A percentile compares a stretch with the other conserved stretches of the same genome.
Conservation (phyloP, 305 asterid genomes). For the Fraxinus floribunda region DNA sequence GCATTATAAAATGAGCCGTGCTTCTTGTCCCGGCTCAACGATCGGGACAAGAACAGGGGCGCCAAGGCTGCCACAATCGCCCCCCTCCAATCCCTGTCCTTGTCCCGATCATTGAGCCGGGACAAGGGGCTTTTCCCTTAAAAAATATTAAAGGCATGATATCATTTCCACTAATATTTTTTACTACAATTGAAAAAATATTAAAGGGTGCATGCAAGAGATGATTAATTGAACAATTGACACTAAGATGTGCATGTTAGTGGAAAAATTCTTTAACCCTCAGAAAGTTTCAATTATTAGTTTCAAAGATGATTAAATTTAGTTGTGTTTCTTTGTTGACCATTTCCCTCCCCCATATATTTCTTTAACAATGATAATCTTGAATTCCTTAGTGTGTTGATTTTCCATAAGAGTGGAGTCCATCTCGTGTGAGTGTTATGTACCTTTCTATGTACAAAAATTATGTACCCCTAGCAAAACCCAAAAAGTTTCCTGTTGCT, state of each 20-base stretch:
- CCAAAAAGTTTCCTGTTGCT: slow-evolving; percentile 16
- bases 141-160: neutral
- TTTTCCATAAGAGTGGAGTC: neutral
- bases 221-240: neutral
- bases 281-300: neutral
- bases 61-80: no score
- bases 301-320: neutral
- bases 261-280: slow-evolving; percentile 18
- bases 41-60: no score
- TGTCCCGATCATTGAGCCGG: no score
- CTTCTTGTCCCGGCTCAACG: no score
- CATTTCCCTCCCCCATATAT: neutral
- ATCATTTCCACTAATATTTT: slow-evolving; percentile 15
- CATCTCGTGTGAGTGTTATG: no score
- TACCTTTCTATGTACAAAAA: no score
- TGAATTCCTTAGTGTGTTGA: neutral
- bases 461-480: no score
- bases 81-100: no score
- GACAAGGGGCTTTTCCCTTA: no score
- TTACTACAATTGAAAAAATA: neutral
- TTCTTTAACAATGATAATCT: neutral
- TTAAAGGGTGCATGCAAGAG: slow-evolving; percentile 11
- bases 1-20: neutral
- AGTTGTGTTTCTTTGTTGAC: neutral
- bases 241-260: slow-evolving; percentile 11